phyloP scores from a whole-genome alignment of 129 eudicot species.

The Centaurea solstitialis region DNA sequence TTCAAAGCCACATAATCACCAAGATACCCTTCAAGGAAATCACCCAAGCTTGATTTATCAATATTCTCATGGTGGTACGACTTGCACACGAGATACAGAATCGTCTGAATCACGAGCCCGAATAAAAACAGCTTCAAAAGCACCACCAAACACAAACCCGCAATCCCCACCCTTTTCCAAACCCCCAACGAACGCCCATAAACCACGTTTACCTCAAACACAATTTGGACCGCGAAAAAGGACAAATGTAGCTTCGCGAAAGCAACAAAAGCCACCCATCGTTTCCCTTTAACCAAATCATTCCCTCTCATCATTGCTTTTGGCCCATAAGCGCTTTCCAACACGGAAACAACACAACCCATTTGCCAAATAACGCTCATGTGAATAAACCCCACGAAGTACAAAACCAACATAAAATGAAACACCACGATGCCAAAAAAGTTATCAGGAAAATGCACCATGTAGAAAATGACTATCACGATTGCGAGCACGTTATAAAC shows the following conservation, averaged over 20 bases:
- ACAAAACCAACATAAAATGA: slow-evolving; percentile 18
- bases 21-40: slow-evolving; percentile 29
- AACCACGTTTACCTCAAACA: slow-evolving; percentile 28
- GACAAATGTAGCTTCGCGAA: slow-evolving; percentile 31
- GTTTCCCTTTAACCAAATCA: slow-evolving; percentile 59
- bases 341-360: slow-evolving; percentile 64
- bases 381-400: slow-evolving; percentile 47
- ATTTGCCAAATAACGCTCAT: slow-evolving; percentile 65
- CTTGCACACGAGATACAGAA: slow-evolving; percentile 38
- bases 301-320: slow-evolving; percentile 60
- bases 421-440: neutral
- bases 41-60: slow-evolving; percentile 29
- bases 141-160: slow-evolving; percentile 18
- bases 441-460: slow-evolving; percentile 5
- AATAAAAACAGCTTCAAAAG: slow-evolving; percentile 28
- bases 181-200: slow-evolving; percentile 9
- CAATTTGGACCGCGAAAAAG: slow-evolving; percentile 11
- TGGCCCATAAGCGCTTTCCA: slow-evolving; percentile 53
- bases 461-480: neutral
- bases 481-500: slow-evolving; percentile 38
- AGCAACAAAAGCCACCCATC: slow-evolving; percentile 29
- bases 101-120: slow-evolving; percentile 34
- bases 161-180: slow-evolving; percentile 29
- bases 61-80: slow-evolving; percentile 41
- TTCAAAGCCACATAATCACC: slow-evolving; percentile 34